Evolutionary conservation across 441 rosid genomes (phyloP).

Genomic region (Populus trichocarpa): DNA sequence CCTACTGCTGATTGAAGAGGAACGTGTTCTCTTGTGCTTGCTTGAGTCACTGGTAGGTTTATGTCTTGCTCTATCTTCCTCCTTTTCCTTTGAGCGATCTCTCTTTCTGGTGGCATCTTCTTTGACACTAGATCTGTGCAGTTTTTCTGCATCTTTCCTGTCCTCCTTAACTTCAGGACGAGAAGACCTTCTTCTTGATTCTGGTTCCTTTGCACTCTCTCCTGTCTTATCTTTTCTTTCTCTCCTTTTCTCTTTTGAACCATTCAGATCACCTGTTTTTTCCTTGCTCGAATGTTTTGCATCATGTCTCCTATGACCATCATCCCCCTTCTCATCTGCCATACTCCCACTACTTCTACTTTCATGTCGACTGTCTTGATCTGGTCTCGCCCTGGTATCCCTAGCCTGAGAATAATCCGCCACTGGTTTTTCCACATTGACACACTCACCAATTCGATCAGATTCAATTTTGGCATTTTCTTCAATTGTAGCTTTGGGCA

Average conservation of each 20-base stretch:
- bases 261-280: slow-evolving; percentile 47
- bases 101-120: slow-evolving; percentile 54
- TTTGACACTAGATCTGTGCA: slow-evolving; percentile 45
- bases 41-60: slow-evolving; percentile 48
- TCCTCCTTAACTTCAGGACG: slow-evolving; percentile 48
- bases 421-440: slow-evolving; percentile 25
- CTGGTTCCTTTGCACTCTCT: slow-evolving; percentile 52
- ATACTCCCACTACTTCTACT: slow-evolving; percentile 39
- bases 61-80: slow-evolving; percentile 52
- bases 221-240: slow-evolving; percentile 38
- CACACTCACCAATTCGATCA: slow-evolving; percentile 31
- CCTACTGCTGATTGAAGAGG: slow-evolving; percentile 58
- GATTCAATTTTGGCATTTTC: slow-evolving; percentile 26
- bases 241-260: slow-evolving; percentile 43
- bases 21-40: slow-evolving; percentile 68
- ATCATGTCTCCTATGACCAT: slow-evolving; percentile 40
- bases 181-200: slow-evolving; percentile 44
- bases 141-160: slow-evolving; percentile 49
- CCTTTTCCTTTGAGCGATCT: slow-evolving; percentile 52
- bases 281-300: slow-evolving; percentile 49
- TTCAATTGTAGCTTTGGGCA: slow-evolving; percentile 26
- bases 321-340: slow-evolving; percentile 41
- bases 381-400: slow-evolving; percentile 34
- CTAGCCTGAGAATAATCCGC: slow-evolving; percentile 35
- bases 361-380: slow-evolving; percentile 40